Evolutionary conservation across 257 asterid species (phyloP).

Genomic region (Nicotiana tomentosiformis): DNA sequence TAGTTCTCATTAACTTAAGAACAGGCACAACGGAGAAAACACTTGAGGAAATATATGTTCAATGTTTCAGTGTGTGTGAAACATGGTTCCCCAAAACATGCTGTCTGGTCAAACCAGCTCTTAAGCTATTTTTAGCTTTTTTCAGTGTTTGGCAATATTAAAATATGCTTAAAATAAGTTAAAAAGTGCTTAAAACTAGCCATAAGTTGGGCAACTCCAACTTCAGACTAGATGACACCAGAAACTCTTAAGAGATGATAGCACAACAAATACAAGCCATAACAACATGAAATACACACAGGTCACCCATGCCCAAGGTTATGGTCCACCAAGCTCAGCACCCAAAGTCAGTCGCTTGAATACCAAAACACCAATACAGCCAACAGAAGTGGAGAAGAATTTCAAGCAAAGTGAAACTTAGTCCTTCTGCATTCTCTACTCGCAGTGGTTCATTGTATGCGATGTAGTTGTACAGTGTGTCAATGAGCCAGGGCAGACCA

Average conservation of each 20-base stretch:
- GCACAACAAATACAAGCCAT: conserved; percentile 56
- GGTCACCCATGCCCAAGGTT: conserved; percentile 75
- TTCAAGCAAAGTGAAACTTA: conserved; percentile 69
- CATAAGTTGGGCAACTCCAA: too few relatives aligned
- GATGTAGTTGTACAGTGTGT: conserved; percentile 65
- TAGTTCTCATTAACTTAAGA: background rate
- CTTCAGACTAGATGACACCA: conserved; percentile 30
- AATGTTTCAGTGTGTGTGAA: too few relatives aligned
- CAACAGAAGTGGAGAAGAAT: conserved; percentile 73
- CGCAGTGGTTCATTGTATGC: conserved; percentile 60
- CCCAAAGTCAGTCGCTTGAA: conserved; percentile 58
- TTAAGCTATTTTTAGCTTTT: too few relatives aligned
- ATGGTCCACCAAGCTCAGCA: conserved; percentile 91
- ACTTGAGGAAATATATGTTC: background rate
- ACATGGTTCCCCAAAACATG: background rate
- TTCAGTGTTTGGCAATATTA: too few relatives aligned
- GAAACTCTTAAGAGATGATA: conserved; percentile 59
- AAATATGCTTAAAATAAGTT: too few relatives aligned
- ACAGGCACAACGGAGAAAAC: background rate
- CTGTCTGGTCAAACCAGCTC: too few relatives aligned
- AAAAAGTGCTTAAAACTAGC: too few relatives aligned
- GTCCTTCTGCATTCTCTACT: conserved; percentile 61
- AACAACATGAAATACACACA: conserved; percentile 47
- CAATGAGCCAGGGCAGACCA: conserved; percentile 83
- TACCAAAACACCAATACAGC: conserved; percentile 71